Evolutionary conservation across 306 rosid species (phyloP).

Genomic region (Vigna radiata): DNA sequence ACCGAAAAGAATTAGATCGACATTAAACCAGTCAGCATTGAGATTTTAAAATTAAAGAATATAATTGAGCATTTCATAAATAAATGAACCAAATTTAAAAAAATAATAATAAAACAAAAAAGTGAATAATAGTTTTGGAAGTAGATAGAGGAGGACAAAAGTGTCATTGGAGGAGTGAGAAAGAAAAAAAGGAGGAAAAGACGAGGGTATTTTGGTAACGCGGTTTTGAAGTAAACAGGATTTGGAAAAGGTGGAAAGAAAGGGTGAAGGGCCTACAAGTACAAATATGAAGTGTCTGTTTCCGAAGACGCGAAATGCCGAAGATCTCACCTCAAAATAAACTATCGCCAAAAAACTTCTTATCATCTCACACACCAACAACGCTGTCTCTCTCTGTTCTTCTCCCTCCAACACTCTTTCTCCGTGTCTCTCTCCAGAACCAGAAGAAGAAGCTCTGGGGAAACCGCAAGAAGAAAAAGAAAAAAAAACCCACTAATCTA

Average conservation of each 20-base stretch:
- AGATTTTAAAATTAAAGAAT: no score
- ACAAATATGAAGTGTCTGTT: constrained; percentile 19
- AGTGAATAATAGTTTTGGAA: no score
- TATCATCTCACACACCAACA: neutral
- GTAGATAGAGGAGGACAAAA: neutral
- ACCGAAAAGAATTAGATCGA: no score
- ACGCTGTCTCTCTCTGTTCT: neutral
- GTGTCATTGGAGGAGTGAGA: neutral
- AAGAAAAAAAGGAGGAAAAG: no score
- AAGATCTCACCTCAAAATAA: neutral
- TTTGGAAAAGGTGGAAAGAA: neutral
- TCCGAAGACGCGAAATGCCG: constrained; percentile 20
- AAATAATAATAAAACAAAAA: no score
- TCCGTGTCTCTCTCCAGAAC: constrained; percentile 37
- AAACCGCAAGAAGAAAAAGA: constrained; percentile 33
- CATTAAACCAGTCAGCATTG: no score
- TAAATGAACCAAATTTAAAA: no score
- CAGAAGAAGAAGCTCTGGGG: constrained; percentile 45
- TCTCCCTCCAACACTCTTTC: constrained; percentile 43
- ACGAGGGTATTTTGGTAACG: neutral
- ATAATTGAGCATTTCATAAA: no score
- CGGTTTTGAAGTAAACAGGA: neutral
- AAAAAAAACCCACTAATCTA: constrained; percentile 34
- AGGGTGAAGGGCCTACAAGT: constrained; percentile 18
- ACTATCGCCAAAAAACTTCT: no score